These are phyloP conservation scores for Rhipidocladum racemiflorum DNA, from an alignment of 176 grass and related monocot species.

Conservation along the genomic window DNA sequence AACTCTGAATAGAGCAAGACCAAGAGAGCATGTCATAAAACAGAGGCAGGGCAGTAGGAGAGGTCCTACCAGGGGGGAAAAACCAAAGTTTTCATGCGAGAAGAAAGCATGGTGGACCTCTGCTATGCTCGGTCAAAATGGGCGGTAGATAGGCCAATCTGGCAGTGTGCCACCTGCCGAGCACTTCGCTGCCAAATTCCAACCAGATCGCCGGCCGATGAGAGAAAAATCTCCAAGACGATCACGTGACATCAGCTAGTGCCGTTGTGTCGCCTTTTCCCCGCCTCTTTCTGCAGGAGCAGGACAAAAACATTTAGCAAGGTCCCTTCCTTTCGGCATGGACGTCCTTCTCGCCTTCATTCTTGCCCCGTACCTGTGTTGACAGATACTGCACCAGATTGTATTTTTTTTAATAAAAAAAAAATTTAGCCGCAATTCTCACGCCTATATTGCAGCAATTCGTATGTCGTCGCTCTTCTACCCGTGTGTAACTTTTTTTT, in stretches of 20 bases:
- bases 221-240: neutral
- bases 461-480: no score
- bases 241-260: constrained; percentile 46
- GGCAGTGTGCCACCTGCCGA: neutral
- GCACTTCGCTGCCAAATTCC: neutral
- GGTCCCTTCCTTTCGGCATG: neutral
- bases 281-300: neutral
- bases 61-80: neutral
- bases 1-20: neutral
- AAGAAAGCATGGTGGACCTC: neutral
- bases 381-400: neutral
- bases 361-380: constrained; percentile 11
- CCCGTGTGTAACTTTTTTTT: no score
- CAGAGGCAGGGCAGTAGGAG: neutral
- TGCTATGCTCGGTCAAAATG: neutral
- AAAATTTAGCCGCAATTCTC: neutral
- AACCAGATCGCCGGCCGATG: neutral
- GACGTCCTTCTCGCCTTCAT: neutral
- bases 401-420: neutral
- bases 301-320: neutral
- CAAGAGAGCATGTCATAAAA: neutral
- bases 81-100: neutral
- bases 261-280: constrained; percentile 41
- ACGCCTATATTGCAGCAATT: neutral
- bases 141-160: neutral